Conservation (phyloP, 257 asterid species). For the Nicotiana noctiflora region DNA sequence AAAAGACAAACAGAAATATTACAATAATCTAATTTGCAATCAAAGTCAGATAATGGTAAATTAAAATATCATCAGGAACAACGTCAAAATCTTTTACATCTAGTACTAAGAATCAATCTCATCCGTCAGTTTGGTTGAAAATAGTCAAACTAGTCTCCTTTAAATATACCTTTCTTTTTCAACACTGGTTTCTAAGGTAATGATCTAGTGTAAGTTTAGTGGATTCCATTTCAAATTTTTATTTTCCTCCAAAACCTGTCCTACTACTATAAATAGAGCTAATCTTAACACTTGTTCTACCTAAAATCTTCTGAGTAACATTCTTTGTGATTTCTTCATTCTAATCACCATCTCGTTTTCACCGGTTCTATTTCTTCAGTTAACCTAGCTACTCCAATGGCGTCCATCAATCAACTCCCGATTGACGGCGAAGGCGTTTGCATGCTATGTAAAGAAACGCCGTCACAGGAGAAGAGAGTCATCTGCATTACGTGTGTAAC, state of each 20-base stretch:
- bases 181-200: not conserved
- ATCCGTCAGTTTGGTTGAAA: not conserved
- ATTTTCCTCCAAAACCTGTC: not conserved
- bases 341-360: not conserved
- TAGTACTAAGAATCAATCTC: not conserved
- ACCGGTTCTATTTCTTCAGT: not conserved
- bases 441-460: constrained; percentile 58
- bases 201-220: not conserved
- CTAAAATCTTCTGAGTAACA: not conserved
- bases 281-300: not conserved
- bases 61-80: not conserved
- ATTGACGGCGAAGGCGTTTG: constrained; percentile 64
- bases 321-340: not conserved
- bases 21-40: not conserved
- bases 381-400: constrained; percentile 24
- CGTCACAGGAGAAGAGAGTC: constrained; percentile 36
- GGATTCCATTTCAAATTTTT: not conserved
- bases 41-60: not conserved
- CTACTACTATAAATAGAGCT: not conserved
- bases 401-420: constrained; percentile 41
- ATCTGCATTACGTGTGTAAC: constrained; percentile 60
- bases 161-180: not conserved
- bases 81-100: not conserved
- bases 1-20: not conserved
- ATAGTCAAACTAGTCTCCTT: not conserved